Evolutionary conservation across 2,329 filamentous ascomycete genomes (phyloP).

Genomic region (Alternaria gaisen): DNA sequence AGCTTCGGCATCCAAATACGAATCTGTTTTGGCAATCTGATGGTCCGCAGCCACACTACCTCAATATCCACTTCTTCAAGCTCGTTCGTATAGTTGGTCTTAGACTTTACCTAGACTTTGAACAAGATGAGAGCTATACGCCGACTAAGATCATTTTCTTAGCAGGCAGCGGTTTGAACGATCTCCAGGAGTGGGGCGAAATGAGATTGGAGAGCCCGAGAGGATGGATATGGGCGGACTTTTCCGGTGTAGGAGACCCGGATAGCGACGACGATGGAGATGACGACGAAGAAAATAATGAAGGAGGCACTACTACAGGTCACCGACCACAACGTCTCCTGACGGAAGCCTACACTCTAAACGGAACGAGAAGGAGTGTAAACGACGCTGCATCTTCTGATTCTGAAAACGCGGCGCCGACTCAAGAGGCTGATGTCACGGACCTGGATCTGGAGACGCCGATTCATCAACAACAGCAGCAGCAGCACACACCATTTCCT

Average conservation of each 20-base stretch:
- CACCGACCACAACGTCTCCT: conserved; percentile 4
- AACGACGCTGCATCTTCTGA: conserved; percentile 22
- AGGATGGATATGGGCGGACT: conserved; percentile 89
- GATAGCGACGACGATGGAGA: conserved; percentile 33
- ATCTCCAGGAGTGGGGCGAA: conserved; percentile 85
- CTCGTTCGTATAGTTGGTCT: conserved; percentile 80
- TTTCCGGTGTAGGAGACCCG: conserved; percentile 66
- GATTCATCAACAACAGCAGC: conserved; percentile 11
- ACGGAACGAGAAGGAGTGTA: background rate
- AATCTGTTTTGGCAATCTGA: conserved; percentile 86
- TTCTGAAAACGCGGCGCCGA: conserved; percentile 28
- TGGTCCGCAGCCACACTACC: conserved; percentile 81
- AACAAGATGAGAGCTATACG: conserved; percentile 93
- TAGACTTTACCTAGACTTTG: conserved; percentile 88
- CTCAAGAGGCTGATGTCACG: background rate
- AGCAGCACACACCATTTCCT: conserved; percentile 1
- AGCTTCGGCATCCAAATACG: conserved; percentile 77
- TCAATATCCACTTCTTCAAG: conserved; percentile 88
- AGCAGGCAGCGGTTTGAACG: conserved; percentile 90
- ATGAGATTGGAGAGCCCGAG: conserved; percentile 80
- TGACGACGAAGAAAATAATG: conserved; percentile 25
- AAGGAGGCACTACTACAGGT: conserved; percentile 23
- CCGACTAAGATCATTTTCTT: conserved; percentile 90
- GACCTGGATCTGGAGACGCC: conserved; percentile 11
- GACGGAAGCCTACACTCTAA: background rate